Evolutionary conservation across 768 basidiomycete species (phyloP), one percentile per base, ranked within the genome.

Genomic region (Sporobolomyces pararoseus): DNA sequence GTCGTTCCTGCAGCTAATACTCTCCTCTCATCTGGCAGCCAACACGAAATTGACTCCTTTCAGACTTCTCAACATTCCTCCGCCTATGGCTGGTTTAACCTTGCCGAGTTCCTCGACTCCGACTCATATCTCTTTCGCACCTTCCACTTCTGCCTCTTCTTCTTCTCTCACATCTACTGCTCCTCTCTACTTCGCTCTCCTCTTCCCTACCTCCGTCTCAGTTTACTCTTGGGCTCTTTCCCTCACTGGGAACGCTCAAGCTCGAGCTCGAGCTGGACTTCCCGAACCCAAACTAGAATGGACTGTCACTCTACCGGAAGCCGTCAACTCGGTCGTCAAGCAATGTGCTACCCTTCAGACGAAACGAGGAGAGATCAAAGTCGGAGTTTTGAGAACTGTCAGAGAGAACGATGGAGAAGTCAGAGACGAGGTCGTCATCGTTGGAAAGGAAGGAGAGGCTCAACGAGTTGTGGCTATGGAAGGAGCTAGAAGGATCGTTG

Each of bases 31-130:
- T 16, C 39, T 23, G 32, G 51, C 78, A 95, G 93, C 85, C 3
- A 82, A 82, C 27, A 80, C 91, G 65, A 84, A 94, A 4, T 81
- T 99, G 47, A 99, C 95, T 3, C 90, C 96, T 21, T 98, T 98
- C 84, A 85, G 93, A 47, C 85, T 86, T 0, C 90, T 95, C 80
- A 97, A 96, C 77, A 85, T 95, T 7, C 96, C 95, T n/a, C 96
- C 96, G n/a, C 96, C 96, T 0, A 94, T 96, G 91, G 89, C 87
- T 1, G 88, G 91, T 2, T 86, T 59, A 53, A 55, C 34, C 12
- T 80, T 77, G 25, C 79, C 62, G 55, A 67, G 77, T 17, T 49
- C 69, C 14, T 37, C 50, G 3, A 21, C 53, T 4, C 90, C 93
- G 0, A 78, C 87, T 13, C 87, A 94, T 77, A 80, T 85, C 6